Conservation (phyloP, 768 basidiomycete species). For the Mycena metata region DNA sequence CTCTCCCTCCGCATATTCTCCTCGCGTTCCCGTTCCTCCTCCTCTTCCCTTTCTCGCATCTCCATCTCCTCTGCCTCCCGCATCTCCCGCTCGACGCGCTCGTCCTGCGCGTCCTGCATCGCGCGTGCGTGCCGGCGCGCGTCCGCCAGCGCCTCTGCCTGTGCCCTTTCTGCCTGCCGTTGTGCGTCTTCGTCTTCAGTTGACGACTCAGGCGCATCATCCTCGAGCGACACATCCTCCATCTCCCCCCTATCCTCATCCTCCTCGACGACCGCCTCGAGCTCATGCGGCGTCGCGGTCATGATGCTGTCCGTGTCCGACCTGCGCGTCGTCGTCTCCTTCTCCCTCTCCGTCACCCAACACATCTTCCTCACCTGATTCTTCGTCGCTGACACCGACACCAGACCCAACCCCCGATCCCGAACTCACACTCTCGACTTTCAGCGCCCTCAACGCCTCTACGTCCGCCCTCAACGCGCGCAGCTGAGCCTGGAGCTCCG, state of each 20-base stretch:
- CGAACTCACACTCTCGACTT: too few relatives aligned
- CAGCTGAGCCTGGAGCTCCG: conserved; percentile 85
- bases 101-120: conserved; percentile 62
- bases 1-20: conserved; percentile 32
- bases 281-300: conserved; percentile 76
- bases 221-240: conserved; percentile 26
- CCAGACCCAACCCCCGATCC: too few relatives aligned
- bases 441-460: conserved; percentile 85
- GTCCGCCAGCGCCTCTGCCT: conserved; percentile 56
- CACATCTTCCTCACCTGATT: conserved; percentile 66
- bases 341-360: conserved; percentile 35
- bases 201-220: conserved; percentile 8
- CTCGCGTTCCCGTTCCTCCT: conserved; percentile 15
- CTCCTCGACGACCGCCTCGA: neutral
- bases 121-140: conserved; percentile 58
- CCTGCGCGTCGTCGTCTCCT: conserved; percentile 40
- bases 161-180: too few relatives aligned
- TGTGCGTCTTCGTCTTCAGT: neutral
- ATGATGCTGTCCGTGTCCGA: conserved; percentile 79
- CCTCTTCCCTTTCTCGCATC: conserved; percentile 1
- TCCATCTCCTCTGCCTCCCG: conserved; percentile 68
- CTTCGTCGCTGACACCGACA: conserved; percentile 63
- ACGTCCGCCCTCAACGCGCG: conserved; percentile 81
- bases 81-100: too few relatives aligned
- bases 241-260: conserved; percentile 20